Evolutionary conservation across 768 basidiomycete species (phyloP).

Genomic region (Lactarius indigo): DNA sequence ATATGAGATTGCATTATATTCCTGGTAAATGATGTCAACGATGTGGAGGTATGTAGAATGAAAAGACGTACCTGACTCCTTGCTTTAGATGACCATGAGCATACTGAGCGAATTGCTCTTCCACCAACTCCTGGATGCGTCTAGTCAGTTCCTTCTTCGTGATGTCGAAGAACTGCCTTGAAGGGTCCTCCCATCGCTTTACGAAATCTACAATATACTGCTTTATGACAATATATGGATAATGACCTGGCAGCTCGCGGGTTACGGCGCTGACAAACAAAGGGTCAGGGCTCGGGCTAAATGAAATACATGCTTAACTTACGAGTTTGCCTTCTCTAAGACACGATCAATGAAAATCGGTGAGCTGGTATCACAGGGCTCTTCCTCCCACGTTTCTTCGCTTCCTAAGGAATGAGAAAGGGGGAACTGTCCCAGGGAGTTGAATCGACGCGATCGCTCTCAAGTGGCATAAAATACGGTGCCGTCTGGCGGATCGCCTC

Average conservation of each 20-base stretch:
- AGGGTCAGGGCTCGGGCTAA: background rate
- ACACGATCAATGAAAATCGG: conserved; percentile 50
- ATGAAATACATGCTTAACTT: conserved; percentile 24
- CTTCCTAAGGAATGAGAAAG: conserved; percentile 36
- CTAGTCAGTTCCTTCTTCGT: conserved; percentile 21
- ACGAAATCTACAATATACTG: conserved; percentile 26
- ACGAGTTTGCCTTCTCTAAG: conserved; percentile 41
- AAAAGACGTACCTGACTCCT: conserved; percentile 15
- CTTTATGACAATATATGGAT: conserved; percentile 43
- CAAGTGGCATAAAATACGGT: conserved; percentile 53
- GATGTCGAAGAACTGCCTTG: conserved; percentile 25
- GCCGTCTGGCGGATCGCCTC: conserved; percentile 45
- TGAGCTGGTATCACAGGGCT: conserved; percentile 5
- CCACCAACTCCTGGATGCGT: conserved; percentile 22
- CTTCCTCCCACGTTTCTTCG: conserved; percentile 39
- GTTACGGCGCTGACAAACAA: conserved; percentile 49
- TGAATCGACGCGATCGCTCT: conserved; percentile 17
- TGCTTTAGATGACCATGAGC: conserved; percentile 25
- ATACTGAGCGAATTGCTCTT: conserved; percentile 26
- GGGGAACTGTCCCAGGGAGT: background rate
- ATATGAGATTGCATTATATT: conserved; percentile 13
- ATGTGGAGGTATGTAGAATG: too few species aligned
- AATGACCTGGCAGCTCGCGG: conserved; percentile 62
- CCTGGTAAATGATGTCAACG: background rate
- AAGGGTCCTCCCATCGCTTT: conserved; percentile 24